A percentile compares a stretch with the other conserved stretches of the same genome.
phyloP scores from a whole-genome alignment of 176 grass and related monocot species.

The Oryza brachyantha region DNA sequence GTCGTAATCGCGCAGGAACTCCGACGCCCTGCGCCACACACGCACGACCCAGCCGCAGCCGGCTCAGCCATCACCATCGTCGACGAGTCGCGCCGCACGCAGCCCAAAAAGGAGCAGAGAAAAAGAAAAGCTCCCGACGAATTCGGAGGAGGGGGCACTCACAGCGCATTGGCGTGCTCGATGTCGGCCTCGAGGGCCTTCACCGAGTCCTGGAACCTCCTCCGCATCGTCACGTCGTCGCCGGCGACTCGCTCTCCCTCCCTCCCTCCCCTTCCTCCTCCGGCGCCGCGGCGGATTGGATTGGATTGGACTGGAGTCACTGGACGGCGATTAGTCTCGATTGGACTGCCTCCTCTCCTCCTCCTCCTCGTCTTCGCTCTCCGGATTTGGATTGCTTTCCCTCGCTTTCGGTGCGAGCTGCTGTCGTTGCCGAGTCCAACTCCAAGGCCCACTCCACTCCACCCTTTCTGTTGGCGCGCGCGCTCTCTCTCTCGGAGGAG shows the following conservation, averaged over 20 bases:
- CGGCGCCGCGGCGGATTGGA: neutral
- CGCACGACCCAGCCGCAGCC: neutral
- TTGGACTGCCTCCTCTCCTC: neutral
- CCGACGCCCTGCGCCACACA: slow-evolving; percentile 33
- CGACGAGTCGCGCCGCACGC: too few relatives aligned
- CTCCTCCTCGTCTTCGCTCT: neutral
- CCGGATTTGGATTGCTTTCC: neutral
- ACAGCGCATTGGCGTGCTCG: slow-evolving; percentile 64
- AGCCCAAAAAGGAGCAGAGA: too few relatives aligned
- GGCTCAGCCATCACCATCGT: neutral
- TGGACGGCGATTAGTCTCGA: neutral
- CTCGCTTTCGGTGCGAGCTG: neutral
- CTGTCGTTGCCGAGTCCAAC: slow-evolving; percentile 13
- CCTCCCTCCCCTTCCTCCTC: neutral
- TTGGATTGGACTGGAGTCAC: too few relatives aligned
- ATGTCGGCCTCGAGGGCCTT: slow-evolving; percentile 62
- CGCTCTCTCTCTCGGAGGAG: too few relatives aligned
- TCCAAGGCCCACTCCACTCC: slow-evolving; percentile 2
- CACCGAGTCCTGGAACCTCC: slow-evolving; percentile 51
- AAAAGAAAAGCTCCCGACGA: too few relatives aligned
- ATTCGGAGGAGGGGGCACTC: neutral
- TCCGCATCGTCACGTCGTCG: slow-evolving; percentile 20
- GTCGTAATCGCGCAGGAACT: slow-evolving; percentile 50
- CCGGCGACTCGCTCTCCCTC: neutral
- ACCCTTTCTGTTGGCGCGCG: slow-evolving; percentile 1